Conservation (phyloP, 441 rosid species). For the Gossypium gossypioides region DNA sequence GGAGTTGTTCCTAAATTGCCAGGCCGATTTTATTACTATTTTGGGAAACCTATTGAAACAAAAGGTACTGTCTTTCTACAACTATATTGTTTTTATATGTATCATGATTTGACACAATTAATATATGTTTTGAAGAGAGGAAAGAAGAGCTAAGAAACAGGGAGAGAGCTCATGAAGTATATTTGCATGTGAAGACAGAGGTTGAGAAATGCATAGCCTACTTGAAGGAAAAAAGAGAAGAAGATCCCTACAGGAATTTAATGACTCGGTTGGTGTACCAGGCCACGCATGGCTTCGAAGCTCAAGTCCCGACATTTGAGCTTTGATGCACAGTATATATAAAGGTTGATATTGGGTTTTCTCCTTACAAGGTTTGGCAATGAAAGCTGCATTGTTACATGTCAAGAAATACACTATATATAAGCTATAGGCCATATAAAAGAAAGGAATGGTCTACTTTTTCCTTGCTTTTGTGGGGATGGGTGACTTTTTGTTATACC, state of each 20-base stretch:
- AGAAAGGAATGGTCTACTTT: no score
- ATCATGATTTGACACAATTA: neutral
- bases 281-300: slow-evolving; percentile 35
- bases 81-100: neutral
- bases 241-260: slow-evolving; percentile 60
- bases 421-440: no score
- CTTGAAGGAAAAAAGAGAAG: slow-evolving; percentile 54
- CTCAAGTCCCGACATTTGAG: slow-evolving; percentile 59
- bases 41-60: slow-evolving; percentile 51
- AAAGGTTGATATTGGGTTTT: no score
- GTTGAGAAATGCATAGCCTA: slow-evolving; percentile 54
- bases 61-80: slow-evolving; percentile 24
- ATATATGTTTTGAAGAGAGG: slow-evolving; percentile 34
- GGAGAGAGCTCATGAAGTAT: slow-evolving; percentile 53
- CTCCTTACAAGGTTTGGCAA: no score
- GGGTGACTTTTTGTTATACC: no score
- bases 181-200: slow-evolving; percentile 57
- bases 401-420: no score
- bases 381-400: no score
- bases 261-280: slow-evolving; percentile 45
- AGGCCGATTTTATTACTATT: slow-evolving; percentile 40
- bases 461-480: no score
- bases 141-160: slow-evolving; percentile 44
- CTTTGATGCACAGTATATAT: slow-evolving; percentile 19
- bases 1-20: slow-evolving; percentile 41